Base-by-base conservation (phyloP, 495 filamentous ascomycete genomes). In the Aspergillus ellipticus region DNA sequence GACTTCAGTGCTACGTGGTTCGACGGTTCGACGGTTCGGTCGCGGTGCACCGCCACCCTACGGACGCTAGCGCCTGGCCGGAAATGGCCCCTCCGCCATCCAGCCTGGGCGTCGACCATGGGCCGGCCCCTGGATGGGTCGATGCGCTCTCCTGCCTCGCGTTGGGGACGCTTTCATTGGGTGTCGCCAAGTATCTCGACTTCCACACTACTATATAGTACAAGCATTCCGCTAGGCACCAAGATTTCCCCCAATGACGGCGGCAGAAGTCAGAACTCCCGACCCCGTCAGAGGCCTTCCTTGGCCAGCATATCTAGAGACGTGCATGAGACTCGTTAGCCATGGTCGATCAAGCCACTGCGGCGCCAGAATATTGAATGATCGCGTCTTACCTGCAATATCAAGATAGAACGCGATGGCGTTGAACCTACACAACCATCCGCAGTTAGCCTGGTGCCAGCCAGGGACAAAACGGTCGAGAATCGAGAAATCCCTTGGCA, bases 331-430 rank as follows among this genome's bases (percentile, higher is more conserved):
- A 49, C 3, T 29, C 24, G 28, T 60, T 53, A 60, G 53, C 39
- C 42, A 24, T 39, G 49, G 51, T 43, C 49, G 21, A 19, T 43
- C 45, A 21, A 35, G n/a, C 8, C 15, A 24, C 10, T 28, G 42
- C 9, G 0, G 53, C 48, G 50, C 49, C 47, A 19, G 46, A 42
- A 24, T 20, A 42, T 10, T 51, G 46, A 42, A 24, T 20, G 33
- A 13, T 51, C 39, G 3, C 31, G 42, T 61, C 80, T 63, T 75
- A 87, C 85, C 86, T 52, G 86, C 85, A 68, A 97, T 94, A 61
- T 88, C 88, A 26, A 96, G 82, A 65, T 97, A 97, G 63, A 97
- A 96, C 0, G 93, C 92, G 60, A 97, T 86, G 4, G 92, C 93
- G 64, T 97, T 97, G 74, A 97, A 96, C 28, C 89, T 95, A 57